phyloP scores from a whole-genome alignment of 345 rosid species.

The Eucalyptus paniculata region DNA sequence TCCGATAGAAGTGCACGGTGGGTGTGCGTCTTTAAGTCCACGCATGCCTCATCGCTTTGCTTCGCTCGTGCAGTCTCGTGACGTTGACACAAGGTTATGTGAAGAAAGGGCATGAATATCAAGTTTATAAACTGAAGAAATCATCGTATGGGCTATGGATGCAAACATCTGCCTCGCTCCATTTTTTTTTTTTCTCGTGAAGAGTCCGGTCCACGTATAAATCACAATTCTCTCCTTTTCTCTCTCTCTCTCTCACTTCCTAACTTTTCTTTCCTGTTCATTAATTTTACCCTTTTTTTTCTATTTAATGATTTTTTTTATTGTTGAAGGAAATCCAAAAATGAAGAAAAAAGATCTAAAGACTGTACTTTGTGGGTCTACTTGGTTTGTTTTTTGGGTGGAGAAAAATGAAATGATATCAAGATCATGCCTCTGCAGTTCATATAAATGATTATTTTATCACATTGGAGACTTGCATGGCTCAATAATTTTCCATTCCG shows the following conservation, averaged over 20 bases:
- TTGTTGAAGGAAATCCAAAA: not conserved
- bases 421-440: not conserved
- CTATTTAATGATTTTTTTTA: not conserved
- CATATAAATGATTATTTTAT: too few species aligned
- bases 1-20: not conserved
- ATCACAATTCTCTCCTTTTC: not conserved
- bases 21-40: not conserved
- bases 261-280: not conserved
- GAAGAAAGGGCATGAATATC: too few species aligned
- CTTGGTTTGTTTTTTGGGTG: not conserved
- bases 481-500: not conserved
- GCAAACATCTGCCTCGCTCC: not conserved
- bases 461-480: not conserved
- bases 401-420: not conserved
- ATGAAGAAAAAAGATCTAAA: not conserved
- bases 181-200: not conserved
- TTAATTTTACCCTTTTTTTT: too few species aligned
- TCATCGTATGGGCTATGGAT: too few species aligned
- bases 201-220: not conserved
- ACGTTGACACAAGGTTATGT: not conserved
- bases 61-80: not conserved
- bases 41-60: not conserved
- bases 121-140: too few species aligned
- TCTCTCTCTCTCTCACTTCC: not conserved
- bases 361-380: not conserved